Evolutionary conservation across 306 rosid genomes (phyloP), one percentile per base, ranked within the genome.

Genomic region (Quercus parvula): DNA sequence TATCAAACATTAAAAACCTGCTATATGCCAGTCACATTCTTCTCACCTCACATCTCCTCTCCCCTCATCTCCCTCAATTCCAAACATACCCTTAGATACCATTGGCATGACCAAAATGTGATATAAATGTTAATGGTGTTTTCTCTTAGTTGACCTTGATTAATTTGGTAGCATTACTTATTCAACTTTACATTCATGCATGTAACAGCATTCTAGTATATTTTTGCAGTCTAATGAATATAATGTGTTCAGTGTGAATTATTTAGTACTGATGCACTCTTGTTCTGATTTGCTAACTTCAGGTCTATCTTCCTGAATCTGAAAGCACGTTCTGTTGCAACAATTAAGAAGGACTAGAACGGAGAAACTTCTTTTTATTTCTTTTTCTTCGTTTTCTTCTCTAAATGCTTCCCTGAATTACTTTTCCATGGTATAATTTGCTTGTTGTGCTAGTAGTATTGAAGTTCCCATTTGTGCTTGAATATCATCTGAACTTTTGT

Each of bases 271-370:
- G 74, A 81, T 62, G 74, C 51, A 67, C 12, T 70, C 64, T 22
- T 67, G 35, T n/a, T 79, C 73, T 80, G 41, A n/a, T 79, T 49
- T 70, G 75, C 20, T 85, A 74, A 83, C 52, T 49, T 51, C 92
- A 94, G 97, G 97, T 97, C 85, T 61, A 87, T 95, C 82, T 95
- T 95, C 84, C 87, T 95, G 75, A 91, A 92, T 86, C 89, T 90
- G 79, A 92, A 92, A 87, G 98, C 99, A 83, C 86, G 92, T 76
- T 84, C 97, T 5, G 92, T 59, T 73, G 87, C 90, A 58, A 75
- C 90, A 58, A 75, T 87, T 46, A 94, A 92, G 87, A 83, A 87
- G 89, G 90, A 72, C 3, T 92, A 89, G 80, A 75, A 52, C 38
- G 76, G 9, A 41, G 41, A 35, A 75, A 13, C 68, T 24, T 56